These are phyloP conservation scores for Candolleomyces eurysporus DNA, from an alignment of 768 basidiomycete species.

Conservation along the genomic window DNA sequence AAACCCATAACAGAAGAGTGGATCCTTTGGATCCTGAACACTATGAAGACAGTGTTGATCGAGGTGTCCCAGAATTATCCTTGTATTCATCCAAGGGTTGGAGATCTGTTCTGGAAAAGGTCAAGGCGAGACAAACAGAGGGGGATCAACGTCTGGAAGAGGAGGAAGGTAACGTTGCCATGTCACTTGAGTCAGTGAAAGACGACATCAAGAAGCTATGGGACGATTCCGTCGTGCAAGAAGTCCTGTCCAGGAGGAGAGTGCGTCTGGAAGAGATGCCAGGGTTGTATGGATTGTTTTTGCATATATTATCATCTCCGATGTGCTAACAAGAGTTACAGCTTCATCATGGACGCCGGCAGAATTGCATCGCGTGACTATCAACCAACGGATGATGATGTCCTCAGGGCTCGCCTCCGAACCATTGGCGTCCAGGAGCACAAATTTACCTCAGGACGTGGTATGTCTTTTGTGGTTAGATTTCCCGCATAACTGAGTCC, in stretches of 20 bases:
- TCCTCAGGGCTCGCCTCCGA: conserved; percentile 65
- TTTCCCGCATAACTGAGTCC: conserved; percentile 29
- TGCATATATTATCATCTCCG: conserved; percentile 17
- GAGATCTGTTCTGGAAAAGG: too few relatives aligned
- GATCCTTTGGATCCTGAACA: conserved; percentile 34
- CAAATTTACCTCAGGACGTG: conserved; percentile 30
- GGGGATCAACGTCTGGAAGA: too few relatives aligned
- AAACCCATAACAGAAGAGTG: conserved; percentile 43
- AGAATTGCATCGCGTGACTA: conserved; percentile 57
- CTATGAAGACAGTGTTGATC: too few relatives aligned
- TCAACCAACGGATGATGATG: conserved; percentile 58
- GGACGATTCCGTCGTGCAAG: conserved; percentile 47
- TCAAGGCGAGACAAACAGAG: too few relatives aligned
- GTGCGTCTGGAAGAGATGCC: conserved; percentile 57
- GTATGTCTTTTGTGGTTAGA: conserved; percentile 53
- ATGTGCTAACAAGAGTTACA: too few relatives aligned
- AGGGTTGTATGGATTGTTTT: conserved; percentile 50
- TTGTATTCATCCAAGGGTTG: too few relatives aligned
- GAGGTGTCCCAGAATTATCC: too few relatives aligned
- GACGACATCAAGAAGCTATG: conserved; percentile 54
- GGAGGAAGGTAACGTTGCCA: not conserved
- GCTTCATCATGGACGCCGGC: conserved; percentile 67
- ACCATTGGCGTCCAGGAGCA: conserved; percentile 74
- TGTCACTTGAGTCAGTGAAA: not conserved
- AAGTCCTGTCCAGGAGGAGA: conserved; percentile 43